Percentiles rank a stretch among this genome's conserved stretches.
These are phyloP conservation scores for Datisca glomerata DNA, from an alignment of 306 rosid species.

Conservation along the genomic window DNA sequence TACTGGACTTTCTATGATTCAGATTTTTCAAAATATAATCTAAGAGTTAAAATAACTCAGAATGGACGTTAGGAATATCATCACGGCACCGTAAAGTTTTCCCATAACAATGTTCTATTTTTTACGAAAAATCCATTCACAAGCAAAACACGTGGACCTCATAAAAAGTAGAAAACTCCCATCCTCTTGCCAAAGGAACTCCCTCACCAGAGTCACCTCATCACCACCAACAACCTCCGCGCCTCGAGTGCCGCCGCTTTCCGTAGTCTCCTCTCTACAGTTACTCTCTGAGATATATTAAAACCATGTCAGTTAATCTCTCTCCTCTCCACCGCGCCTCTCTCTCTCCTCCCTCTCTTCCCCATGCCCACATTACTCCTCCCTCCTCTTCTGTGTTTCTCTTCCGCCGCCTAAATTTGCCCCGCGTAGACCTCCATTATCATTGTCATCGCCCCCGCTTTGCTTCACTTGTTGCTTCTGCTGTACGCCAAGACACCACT, in stretches of 20 bases:
- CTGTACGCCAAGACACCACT: constrained; percentile 68
- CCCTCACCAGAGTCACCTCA: constrained; percentile 12
- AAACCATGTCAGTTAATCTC: constrained; percentile 34
- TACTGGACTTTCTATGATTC: background rate
- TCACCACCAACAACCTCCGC: constrained; percentile 13
- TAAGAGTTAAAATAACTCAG: background rate
- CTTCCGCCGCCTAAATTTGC: constrained; percentile 48
- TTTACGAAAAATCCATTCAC: too few relatives aligned
- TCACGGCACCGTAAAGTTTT: too few relatives aligned
- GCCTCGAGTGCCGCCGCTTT: background rate
- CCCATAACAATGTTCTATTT: too few relatives aligned
- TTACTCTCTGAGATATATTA: too few relatives aligned
- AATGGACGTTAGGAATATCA: too few relatives aligned
- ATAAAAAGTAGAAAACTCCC: too few relatives aligned
- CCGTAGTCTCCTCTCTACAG: too few relatives aligned
- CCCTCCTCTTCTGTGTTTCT: constrained; percentile 56
- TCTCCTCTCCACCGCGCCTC: constrained; percentile 5
- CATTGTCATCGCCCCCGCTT: constrained; percentile 20
- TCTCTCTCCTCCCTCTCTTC: constrained; percentile 16
- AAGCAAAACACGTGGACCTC: constrained; percentile 49
- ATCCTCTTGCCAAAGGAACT: too few relatives aligned
- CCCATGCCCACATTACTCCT: constrained; percentile 57
- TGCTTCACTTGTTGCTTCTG: constrained; percentile 34
- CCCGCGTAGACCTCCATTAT: constrained; percentile 11
- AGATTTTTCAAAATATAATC: background rate